Evolutionary conservation across 2,329 filamentous ascomycete species (phyloP).

Genomic region (Microdochium trichocladiopsis): DNA sequence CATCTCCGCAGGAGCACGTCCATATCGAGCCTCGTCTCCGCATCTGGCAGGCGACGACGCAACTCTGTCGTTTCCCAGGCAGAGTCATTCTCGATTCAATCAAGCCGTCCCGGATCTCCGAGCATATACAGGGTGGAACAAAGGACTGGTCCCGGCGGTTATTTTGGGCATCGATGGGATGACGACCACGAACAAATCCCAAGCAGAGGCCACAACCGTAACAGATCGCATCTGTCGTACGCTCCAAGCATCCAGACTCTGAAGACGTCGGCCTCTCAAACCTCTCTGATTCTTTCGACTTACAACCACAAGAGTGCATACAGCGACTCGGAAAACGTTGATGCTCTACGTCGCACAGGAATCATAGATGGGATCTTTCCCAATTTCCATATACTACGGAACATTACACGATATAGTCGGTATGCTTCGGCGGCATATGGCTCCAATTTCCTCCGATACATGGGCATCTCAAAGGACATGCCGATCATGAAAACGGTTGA

Average conservation of each 20-base stretch:
- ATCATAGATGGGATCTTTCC: conserved; percentile 54
- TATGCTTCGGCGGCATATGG: conserved; percentile 63
- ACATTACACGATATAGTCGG: conserved; percentile 58
- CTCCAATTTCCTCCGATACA: conserved; percentile 53
- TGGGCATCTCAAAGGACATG: conserved; percentile 51
- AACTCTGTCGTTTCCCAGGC: background rate
- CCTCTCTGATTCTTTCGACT: conserved; percentile 43
- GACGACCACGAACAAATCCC: conserved; percentile 5
- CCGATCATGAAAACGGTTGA: conserved; percentile 33
- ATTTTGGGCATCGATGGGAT: background rate
- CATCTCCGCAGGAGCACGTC: background rate
- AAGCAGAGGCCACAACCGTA: conserved; percentile 18
- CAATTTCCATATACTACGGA: conserved; percentile 49
- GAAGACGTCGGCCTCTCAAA: conserved; percentile 46
- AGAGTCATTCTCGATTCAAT: background rate
- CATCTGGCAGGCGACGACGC: background rate
- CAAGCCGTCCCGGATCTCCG: background rate
- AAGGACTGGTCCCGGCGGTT: background rate
- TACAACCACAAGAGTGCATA: conserved; percentile 42
- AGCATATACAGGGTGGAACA: background rate
- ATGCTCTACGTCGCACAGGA: conserved; percentile 42
- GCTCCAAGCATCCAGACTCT: conserved; percentile 55
- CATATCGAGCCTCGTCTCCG: background rate
- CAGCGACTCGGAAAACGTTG: conserved; percentile 38
- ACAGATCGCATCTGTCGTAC: conserved; percentile 23